Percentiles rank a stretch among this genome's conserved stretches.
phyloP scores from a whole-genome alignment of 306 rosid species.

The Luffa aegyptiaca region DNA sequence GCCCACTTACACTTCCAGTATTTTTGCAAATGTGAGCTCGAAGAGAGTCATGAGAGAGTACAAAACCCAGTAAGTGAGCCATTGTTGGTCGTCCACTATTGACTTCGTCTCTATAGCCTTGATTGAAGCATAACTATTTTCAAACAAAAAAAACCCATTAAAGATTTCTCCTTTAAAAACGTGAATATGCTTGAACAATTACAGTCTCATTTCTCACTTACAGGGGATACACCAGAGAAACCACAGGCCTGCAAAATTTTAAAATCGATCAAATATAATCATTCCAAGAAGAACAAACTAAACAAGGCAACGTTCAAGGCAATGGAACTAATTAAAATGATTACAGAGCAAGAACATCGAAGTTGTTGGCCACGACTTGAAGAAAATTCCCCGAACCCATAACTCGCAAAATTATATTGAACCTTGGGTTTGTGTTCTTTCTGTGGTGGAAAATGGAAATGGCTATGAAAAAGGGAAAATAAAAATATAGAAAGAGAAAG shows the following conservation, averaged over 20 bases:
- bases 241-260: conserved; percentile 52
- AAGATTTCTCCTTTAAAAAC: no score
- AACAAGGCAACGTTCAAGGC: not conserved
- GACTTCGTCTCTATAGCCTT: conserved; percentile 83
- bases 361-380: conserved; percentile 68
- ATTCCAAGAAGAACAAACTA: no score
- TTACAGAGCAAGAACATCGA: conserved; percentile 87
- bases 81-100: conserved; percentile 67
- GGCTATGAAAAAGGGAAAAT: not conserved
- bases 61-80: conserved; percentile 97
- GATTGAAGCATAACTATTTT: conserved; percentile 60
- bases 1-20: conserved; percentile 52
- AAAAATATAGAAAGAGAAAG: not conserved
- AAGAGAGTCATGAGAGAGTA: conserved; percentile 79
- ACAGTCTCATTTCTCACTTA: conserved; percentile 26
- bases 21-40: conserved; percentile 86
- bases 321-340: not conserved
- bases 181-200: not conserved
- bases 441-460: not conserved
- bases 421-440: not conserved
- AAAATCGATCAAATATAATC: no score
- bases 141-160: not conserved
- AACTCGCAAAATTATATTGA: not conserved
- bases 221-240: conserved; percentile 81
- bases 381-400: conserved; percentile 67